Conservation (phyloP, 805 yeast species). For the Naumovozyma castellii region DNA sequence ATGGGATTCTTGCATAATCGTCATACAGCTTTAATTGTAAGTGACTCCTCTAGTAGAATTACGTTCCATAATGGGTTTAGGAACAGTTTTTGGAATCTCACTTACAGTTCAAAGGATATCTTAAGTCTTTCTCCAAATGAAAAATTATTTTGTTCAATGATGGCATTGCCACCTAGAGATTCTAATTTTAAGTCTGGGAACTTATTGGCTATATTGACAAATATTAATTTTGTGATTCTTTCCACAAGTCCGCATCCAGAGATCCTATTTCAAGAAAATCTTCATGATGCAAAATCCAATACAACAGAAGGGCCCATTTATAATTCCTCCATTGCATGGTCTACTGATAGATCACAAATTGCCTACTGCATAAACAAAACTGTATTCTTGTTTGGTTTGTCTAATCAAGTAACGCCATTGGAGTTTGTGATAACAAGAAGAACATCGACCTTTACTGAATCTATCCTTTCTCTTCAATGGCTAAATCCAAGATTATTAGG, state of each 20-base stretch:
- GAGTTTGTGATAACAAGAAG: neutral
- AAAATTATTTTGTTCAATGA: slow-evolving; percentile 6
- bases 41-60: slow-evolving; percentile 49
- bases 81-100: slow-evolving; percentile 27
- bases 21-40: slow-evolving; percentile 46
- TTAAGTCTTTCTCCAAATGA: slow-evolving; percentile 10
- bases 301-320: neutral
- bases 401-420: neutral
- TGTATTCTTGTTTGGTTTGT: slow-evolving; percentile 5
- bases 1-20: slow-evolving; percentile 41
- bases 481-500: slow-evolving; percentile 13
- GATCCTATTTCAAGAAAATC: slow-evolving; percentile 6
- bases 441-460: slow-evolving; percentile 5
- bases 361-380: slow-evolving; percentile 14
- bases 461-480: slow-evolving; percentile 21
- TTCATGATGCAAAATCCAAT: neutral
- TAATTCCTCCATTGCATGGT: slow-evolving; percentile 4
- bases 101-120: slow-evolving; percentile 16
- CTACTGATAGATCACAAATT: slow-evolving; percentile 5
- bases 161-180: slow-evolving; percentile 7
- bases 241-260: slow-evolving; percentile 8
- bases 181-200: slow-evolving; percentile 3
- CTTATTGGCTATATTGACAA: slow-evolving; percentile 20
- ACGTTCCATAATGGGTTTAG: slow-evolving; percentile 56
- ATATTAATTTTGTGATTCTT: slow-evolving; percentile 13